These are phyloP conservation scores for Aspergillus avenaceus DNA, from an alignment of 495 filamentous ascomycete species.

Conservation along the genomic window DNA sequence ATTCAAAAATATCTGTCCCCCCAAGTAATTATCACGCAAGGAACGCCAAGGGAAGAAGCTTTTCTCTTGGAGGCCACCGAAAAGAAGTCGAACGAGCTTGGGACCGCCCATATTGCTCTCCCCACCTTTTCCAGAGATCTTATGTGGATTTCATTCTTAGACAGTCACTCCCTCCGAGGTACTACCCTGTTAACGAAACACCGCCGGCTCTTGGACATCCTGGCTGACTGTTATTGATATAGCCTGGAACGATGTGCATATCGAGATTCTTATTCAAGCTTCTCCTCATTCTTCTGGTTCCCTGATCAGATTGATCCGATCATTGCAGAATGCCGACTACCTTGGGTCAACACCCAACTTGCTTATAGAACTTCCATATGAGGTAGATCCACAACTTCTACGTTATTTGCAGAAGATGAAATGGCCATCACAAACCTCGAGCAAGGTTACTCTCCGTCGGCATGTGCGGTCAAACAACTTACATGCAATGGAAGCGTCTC, in stretches of 20 bases:
- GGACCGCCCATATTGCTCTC: constrained; percentile 60
- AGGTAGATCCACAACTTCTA: constrained; percentile 57
- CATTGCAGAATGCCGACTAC: constrained; percentile 70
- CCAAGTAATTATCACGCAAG: constrained; percentile 48
- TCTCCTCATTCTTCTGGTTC: constrained; percentile 62
- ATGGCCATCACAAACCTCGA: constrained; percentile 56
- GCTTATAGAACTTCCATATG: constrained; percentile 73
- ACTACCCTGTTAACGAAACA: constrained; percentile 15
- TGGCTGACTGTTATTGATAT: neutral
- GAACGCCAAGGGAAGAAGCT: constrained; percentile 34
- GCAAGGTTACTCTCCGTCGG: constrained; percentile 60
- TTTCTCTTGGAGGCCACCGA: constrained; percentile 54
- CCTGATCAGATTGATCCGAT: constrained; percentile 66
- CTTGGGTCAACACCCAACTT: constrained; percentile 62
- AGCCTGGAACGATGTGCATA: constrained; percentile 70
- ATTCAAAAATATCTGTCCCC: constrained; percentile 46
- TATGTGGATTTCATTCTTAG: constrained; percentile 72
- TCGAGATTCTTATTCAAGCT: constrained; percentile 79
- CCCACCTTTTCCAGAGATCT: constrained; percentile 57
- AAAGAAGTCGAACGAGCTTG: constrained; percentile 35
- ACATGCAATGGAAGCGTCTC: constrained; percentile 59
- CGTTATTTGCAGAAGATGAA: constrained; percentile 55
- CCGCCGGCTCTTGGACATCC: neutral
- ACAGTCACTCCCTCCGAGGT: constrained; percentile 66
- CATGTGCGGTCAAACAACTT: constrained; percentile 55